These are phyloP conservation scores for Entelexis paramagnoliae DNA, from an alignment of 1,139 yeast species.

Conservation along the genomic window DNA sequence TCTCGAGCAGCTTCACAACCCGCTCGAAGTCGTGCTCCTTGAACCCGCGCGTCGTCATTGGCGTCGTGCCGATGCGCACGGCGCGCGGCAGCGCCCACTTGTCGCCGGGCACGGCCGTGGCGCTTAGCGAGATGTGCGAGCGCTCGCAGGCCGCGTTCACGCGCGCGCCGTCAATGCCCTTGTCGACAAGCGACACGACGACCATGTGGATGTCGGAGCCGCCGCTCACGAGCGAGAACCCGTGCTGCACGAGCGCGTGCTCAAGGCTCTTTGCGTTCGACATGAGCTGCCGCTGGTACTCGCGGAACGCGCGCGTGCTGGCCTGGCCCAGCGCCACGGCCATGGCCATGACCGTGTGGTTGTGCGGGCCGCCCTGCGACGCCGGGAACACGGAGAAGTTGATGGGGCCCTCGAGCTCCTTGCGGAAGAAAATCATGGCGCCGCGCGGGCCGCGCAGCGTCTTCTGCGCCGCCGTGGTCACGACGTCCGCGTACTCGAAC, in stretches of 20 bases:
- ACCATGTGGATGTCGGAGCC: conserved; percentile 98
- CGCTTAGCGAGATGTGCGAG: conserved; percentile 89
- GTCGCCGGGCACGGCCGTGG: conserved; percentile 97
- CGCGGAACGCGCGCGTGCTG: conserved; percentile 78
- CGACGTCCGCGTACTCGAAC: conserved; percentile 91
- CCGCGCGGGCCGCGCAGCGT: conserved; percentile 98
- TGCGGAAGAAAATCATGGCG: conserved; percentile 96
- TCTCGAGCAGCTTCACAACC: conserved; percentile 73
- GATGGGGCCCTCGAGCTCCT: conserved; percentile 89
- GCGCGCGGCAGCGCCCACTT: conserved; percentile 97
- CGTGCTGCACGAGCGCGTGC: conserved; percentile 54
- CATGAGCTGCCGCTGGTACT: conserved; percentile 80
- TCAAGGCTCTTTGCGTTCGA: conserved; percentile 83
- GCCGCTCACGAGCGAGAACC: conserved; percentile 75
- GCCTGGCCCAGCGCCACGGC: conserved; percentile 96
- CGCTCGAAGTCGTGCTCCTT: conserved; percentile 76
- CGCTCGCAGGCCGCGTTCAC: conserved; percentile 91
- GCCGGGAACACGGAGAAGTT: conserved; percentile 99
- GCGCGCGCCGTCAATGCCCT: conserved; percentile 94
- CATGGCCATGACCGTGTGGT: conserved; percentile 93
- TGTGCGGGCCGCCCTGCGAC: conserved; percentile 99
- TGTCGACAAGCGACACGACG: conserved; percentile 75
- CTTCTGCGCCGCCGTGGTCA: conserved; percentile 96
- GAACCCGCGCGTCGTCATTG: conserved; percentile 96
- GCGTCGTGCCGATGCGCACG: conserved; percentile 95